Evolutionary conservation across 805 yeast species (phyloP).

Genomic region (Cyberlindnera mycetangii): DNA sequence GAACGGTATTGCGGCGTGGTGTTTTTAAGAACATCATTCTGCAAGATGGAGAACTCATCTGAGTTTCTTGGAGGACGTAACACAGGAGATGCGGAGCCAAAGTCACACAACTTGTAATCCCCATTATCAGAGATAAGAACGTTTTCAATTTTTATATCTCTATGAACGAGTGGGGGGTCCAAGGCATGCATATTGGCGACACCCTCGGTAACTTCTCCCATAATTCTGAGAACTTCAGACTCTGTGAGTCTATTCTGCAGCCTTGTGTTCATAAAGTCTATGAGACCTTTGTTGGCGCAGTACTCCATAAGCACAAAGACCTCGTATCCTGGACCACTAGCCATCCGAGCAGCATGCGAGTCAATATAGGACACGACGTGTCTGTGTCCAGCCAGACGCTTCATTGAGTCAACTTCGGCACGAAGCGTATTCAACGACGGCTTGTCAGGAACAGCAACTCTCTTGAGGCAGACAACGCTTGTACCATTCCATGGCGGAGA

Average conservation of each 20-base stretch:
- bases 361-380: constrained; percentile 90
- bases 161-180: constrained; percentile 66
- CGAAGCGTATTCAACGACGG: constrained; percentile 74
- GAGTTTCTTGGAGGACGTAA: constrained; percentile 59
- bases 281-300: constrained; percentile 70
- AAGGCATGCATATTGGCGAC: constrained; percentile 77
- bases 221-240: constrained; percentile 61
- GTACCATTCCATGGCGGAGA: constrained; percentile 55
- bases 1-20: constrained; percentile 85
- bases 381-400: constrained; percentile 71
- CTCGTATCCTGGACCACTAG: constrained; percentile 57
- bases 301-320: constrained; percentile 80
- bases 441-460: constrained; percentile 95
- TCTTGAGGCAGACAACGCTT: constrained; percentile 74
- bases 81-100: constrained; percentile 73
- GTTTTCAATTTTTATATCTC: constrained; percentile 83
- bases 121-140: constrained; percentile 60
- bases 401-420: constrained; percentile 98
- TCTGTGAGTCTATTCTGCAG: constrained; percentile 65
- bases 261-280: constrained; percentile 77
- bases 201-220: constrained; percentile 69
- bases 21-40: constrained; percentile 69
- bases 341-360: constrained; percentile 84
- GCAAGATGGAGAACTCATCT: constrained; percentile 56
- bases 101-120: constrained; percentile 71